Conservation (phyloP, 495 filamentous ascomycete genomes). For the Niebla homalea region DNA sequence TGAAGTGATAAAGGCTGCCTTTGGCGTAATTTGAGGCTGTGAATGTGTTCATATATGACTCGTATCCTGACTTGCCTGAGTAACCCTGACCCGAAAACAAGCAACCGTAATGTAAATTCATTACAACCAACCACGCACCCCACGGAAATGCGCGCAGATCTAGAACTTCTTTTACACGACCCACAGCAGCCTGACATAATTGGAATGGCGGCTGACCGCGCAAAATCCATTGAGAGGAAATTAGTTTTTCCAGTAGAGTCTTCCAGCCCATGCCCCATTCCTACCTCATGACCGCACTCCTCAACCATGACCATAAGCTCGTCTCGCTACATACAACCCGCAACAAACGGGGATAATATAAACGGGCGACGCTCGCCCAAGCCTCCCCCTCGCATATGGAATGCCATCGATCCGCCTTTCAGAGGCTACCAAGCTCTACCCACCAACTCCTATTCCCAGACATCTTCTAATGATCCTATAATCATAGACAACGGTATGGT, state of each 20-base stretch:
- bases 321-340: conserved; percentile 28
- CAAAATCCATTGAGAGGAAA: neutral
- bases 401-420: conserved; percentile 63
- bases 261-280: neutral
- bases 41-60: too few relatives aligned
- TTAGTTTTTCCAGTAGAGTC: neutral
- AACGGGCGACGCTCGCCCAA: conserved; percentile 30
- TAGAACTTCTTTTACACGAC: too few relatives aligned
- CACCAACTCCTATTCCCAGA: conserved; percentile 51
- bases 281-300: neutral
- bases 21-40: too few relatives aligned
- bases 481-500: conserved; percentile 90
- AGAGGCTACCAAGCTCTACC: conserved; percentile 57
- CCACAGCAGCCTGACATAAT: too few relatives aligned
- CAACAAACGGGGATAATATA: conserved; percentile 22
- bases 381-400: conserved; percentile 36
- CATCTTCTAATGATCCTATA: conserved; percentile 55
- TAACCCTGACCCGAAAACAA: too few relatives aligned
- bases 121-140: too few relatives aligned
- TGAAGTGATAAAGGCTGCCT: too few relatives aligned
- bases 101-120: too few relatives aligned
- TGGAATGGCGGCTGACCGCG: too few relatives aligned
- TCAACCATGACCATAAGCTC: conserved; percentile 38
- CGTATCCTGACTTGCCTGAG: too few relatives aligned
- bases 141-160: too few relatives aligned